Evolutionary conservation across 2,329 filamentous ascomycete genomes (phyloP).

Genomic region (Colletotrichum sp.): DNA sequence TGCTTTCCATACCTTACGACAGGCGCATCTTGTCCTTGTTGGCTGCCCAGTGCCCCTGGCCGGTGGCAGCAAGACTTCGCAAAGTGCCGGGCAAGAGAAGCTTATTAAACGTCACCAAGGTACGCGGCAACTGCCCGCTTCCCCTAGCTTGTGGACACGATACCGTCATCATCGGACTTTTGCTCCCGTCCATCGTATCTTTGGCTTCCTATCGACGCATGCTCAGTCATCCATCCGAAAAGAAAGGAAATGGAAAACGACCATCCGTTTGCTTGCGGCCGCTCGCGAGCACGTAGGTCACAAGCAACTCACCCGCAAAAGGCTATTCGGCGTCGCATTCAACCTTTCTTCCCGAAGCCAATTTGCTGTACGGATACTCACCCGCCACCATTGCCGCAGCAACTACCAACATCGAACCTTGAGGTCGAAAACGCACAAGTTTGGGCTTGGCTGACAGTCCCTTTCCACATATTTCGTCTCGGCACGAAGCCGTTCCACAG

Average conservation of each 20-base stretch:
- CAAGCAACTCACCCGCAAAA: background rate
- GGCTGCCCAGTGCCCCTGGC: background rate
- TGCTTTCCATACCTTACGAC: background rate
- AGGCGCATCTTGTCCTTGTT: background rate
- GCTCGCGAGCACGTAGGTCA: background rate
- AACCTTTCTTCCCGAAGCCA: background rate
- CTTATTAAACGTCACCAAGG: background rate
- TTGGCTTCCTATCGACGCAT: background rate
- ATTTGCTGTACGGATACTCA: background rate
- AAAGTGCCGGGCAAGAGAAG: background rate
- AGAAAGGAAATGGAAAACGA: background rate
- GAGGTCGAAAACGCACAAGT: background rate
- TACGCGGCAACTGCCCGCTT: background rate
- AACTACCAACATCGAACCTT: constrained; percentile 3
- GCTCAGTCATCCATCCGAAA: background rate
- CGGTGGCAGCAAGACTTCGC: background rate
- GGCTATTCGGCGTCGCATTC: background rate
- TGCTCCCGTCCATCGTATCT: background rate
- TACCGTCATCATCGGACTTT: background rate
- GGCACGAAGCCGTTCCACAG: constrained; percentile 15
- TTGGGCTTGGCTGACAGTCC: background rate
- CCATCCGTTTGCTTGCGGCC: background rate
- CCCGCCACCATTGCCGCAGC: constrained; percentile 8
- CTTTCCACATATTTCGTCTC: constrained; percentile 10
- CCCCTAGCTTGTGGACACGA: background rate